Percentiles rank a stretch among this genome's conserved stretches.
These are phyloP conservation scores for Corniculantispora saksenae DNA, from an alignment of 2,329 filamentous ascomycete genomes.

Conservation along the genomic window DNA sequence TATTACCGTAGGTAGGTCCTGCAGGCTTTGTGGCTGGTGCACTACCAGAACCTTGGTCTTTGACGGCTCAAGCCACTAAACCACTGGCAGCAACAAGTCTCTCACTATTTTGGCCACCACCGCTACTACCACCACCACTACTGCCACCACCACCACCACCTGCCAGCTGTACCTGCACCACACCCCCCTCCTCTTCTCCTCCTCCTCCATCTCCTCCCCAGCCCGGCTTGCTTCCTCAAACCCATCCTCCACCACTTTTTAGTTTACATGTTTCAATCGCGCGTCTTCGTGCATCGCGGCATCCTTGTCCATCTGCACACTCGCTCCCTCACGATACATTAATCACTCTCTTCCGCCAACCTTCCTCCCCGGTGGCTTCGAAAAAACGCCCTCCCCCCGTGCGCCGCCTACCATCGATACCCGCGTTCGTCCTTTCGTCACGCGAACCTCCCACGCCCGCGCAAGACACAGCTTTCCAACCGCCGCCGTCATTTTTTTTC, in stretches of 20 bases:
- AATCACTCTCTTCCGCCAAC: background rate
- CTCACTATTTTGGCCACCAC: background rate
- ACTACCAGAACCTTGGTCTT: too few species aligned
- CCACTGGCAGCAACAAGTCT: background rate
- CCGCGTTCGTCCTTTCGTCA: slow-evolving; percentile 14
- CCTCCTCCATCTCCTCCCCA: background rate
- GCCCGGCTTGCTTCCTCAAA: slow-evolving; percentile 5
- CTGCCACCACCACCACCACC: background rate
- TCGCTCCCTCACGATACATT: slow-evolving; percentile 2
- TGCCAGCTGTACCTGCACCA: too few species aligned
- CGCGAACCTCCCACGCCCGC: slow-evolving; percentile 14
- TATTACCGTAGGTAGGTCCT: background rate
- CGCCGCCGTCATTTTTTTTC: background rate
- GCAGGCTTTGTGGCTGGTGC: slow-evolving; percentile 5
- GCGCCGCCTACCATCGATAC: slow-evolving; percentile 1
- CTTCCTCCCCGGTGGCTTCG: background rate
- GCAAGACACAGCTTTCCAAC: background rate
- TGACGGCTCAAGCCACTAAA: too few species aligned
- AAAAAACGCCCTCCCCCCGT: background rate
- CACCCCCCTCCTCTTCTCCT: background rate
- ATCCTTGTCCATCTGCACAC: slow-evolving; percentile 2
- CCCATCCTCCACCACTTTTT: background rate
- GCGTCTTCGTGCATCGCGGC: slow-evolving; percentile 4
- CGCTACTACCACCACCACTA: background rate
- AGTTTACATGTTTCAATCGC: slow-evolving; percentile 17